Conservation (phyloP, 2,329 filamentous ascomycete genomes). For the Drechslerella dactyloides region DNA sequence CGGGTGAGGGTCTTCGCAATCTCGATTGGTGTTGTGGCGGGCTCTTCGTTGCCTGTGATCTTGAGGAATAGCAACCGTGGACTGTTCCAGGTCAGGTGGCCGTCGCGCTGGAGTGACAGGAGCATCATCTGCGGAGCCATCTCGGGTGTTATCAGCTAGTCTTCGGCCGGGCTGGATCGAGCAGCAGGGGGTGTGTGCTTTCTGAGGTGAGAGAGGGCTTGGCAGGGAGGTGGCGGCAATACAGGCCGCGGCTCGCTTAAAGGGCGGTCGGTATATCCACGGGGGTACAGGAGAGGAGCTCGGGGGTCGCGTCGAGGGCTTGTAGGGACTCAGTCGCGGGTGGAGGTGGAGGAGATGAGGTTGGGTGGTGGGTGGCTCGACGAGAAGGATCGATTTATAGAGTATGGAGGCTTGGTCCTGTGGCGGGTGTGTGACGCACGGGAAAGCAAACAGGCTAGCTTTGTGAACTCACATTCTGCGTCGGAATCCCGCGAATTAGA, state of each 20-base stretch:
- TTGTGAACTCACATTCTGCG: no score
- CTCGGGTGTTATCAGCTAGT: background rate
- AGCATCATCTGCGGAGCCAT: constrained; percentile 34
- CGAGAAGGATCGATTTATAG: no score
- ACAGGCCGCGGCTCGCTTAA: background rate
- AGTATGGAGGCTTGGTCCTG: no score
- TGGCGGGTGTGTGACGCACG: no score
- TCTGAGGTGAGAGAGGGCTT: background rate
- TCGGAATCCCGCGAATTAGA: no score
- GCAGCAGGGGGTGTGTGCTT: background rate
- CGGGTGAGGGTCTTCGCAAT: constrained; percentile 43
- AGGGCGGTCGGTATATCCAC: background rate
- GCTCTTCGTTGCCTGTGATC: constrained; percentile 45
- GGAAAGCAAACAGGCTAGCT: no score
- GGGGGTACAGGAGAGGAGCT: background rate
- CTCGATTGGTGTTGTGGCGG: constrained; percentile 42
- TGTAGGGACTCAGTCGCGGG: no score
- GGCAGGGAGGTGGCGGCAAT: background rate
- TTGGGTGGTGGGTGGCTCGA: no score
- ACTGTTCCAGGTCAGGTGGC: constrained; percentile 23
- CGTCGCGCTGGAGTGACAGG: constrained; percentile 29
- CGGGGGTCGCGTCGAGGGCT: no score
- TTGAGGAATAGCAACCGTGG: constrained; percentile 39
- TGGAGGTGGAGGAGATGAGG: no score
- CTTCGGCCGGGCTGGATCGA: constrained; percentile 3